phyloP scores from a whole-genome alignment of 2,329 filamentous ascomycete species.

The Cercospora canescens region DNA sequence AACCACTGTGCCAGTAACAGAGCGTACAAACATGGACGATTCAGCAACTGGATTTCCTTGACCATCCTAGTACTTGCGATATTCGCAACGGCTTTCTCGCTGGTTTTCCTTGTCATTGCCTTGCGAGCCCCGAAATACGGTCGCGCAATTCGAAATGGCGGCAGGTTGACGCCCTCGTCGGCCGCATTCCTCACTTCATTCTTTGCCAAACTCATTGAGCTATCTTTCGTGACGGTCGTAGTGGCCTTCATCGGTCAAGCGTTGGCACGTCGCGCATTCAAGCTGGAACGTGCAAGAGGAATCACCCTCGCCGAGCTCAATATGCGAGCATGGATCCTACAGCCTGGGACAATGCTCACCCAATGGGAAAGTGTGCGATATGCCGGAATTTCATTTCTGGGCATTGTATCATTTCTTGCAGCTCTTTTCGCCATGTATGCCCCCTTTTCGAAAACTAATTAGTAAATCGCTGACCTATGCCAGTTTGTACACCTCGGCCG shows the following conservation, averaged over 20 bases:
- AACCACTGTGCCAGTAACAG: conserved; percentile 24
- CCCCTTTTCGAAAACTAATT: neutral
- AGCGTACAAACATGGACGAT: conserved; percentile 13
- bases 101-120: conserved; percentile 65
- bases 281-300: conserved; percentile 53
- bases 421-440: conserved; percentile 60
- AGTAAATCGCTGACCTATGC: too few species aligned
- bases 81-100: conserved; percentile 65
- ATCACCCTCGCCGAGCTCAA: conserved; percentile 75
- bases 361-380: conserved; percentile 66
- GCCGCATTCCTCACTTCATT: conserved; percentile 68
- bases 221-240: conserved; percentile 76
- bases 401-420: conserved; percentile 63
- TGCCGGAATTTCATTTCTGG: conserved; percentile 64
- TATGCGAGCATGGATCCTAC: conserved; percentile 68
- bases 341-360: conserved; percentile 66
- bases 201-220: conserved; percentile 73
- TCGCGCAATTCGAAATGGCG: conserved; percentile 52
- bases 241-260: conserved; percentile 75
- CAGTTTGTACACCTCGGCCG: conserved; percentile 71
- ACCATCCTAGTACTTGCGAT: conserved; percentile 50
- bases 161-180: conserved; percentile 58
- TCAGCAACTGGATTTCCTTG: conserved; percentile 48
- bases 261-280: conserved; percentile 67
- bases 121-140: conserved; percentile 65